Conservation (phyloP, 148 eudicot species). For the Rhododendron simsii region DNA sequence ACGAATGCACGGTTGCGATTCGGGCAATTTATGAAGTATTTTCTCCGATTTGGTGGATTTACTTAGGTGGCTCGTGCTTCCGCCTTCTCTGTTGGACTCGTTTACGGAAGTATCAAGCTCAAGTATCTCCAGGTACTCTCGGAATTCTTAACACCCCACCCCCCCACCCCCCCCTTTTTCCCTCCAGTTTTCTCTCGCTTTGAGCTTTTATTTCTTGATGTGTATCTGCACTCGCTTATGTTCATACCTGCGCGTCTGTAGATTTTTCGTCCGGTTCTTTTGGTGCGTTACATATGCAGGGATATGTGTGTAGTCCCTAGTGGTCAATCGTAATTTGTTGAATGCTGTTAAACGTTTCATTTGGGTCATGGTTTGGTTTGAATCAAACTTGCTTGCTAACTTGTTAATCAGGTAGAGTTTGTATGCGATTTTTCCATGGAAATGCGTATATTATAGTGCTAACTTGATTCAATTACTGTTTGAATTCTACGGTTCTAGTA, state of each 20-base stretch:
- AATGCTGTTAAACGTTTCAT: not conserved
- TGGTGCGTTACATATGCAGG: not conserved
- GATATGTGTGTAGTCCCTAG: not conserved
- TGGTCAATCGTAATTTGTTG: not conserved
- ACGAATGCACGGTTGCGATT: not conserved
- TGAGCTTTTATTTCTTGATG: not conserved
- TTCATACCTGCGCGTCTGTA: not conserved
- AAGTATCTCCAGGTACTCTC: slow-evolving; percentile 21
- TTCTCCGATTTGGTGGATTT: not conserved
- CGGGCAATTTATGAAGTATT: not conserved
- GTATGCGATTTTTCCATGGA: not conserved
- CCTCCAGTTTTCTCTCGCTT: not conserved
- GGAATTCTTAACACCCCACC: not conserved
- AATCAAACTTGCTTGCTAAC: not conserved
- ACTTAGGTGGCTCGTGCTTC: slow-evolving; percentile 17
- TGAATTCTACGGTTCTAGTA: not conserved
- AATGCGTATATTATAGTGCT: not conserved
- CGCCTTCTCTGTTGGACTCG: slow-evolving; percentile 13
- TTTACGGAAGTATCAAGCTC: slow-evolving; percentile 18
- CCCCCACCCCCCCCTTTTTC: too few relatives aligned
- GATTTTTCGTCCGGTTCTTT: not conserved
- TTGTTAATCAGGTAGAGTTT: too few relatives aligned
- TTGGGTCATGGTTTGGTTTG: not conserved
- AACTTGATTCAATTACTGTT: not conserved
- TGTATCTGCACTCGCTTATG: not conserved